A percentile compares a stretch with the other conserved stretches of the same genome.
Evolutionary conservation across 805 yeast genomes (phyloP).

Genomic region (Kluyveromyces starmeri): DNA sequence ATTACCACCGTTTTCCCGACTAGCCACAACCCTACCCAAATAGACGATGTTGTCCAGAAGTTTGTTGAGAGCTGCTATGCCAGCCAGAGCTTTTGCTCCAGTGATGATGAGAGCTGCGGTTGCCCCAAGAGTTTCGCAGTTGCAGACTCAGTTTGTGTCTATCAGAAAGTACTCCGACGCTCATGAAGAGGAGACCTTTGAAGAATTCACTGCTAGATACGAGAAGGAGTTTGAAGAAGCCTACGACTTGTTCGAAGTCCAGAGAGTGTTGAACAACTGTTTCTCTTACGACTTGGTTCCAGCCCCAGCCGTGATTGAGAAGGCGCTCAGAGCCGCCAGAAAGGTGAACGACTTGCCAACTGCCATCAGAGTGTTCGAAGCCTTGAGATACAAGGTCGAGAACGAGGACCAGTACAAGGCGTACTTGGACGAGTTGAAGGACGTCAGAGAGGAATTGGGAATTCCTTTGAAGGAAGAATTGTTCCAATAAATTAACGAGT

Average conservation of each 20-base stretch:
- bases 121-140: conserved; percentile 12
- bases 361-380: conserved; percentile 97
- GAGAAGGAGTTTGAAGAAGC: conserved; percentile 96
- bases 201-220: conserved; percentile 84
- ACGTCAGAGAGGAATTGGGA: conserved; percentile 85
- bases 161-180: conserved; percentile 67
- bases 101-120: conserved; percentile 3
- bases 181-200: conserved; percentile 88
- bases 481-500: conserved; percentile 40
- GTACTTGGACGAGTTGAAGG: conserved; percentile 90
- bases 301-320: conserved; percentile 91
- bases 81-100: conserved; percentile 12
- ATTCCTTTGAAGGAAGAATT: conserved; percentile 88
- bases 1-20: too few species aligned
- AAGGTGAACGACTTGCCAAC: conserved; percentile 98
- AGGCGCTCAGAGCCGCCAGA: conserved; percentile 96
- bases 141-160: conserved; percentile 9
- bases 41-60: conserved; percentile 25
- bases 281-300: conserved; percentile 98
- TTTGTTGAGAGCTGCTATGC: conserved; percentile 13
- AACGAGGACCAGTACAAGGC: conserved; percentile 90
- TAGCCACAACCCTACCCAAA: too few species aligned
- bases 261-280: conserved; percentile 94
- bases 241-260: conserved; percentile 78
- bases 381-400: conserved; percentile 92